Evolutionary conservation across 2,329 filamentous ascomycete genomes (phyloP).

Genomic region (Neofusicoccum kwambonambiense): DNA sequence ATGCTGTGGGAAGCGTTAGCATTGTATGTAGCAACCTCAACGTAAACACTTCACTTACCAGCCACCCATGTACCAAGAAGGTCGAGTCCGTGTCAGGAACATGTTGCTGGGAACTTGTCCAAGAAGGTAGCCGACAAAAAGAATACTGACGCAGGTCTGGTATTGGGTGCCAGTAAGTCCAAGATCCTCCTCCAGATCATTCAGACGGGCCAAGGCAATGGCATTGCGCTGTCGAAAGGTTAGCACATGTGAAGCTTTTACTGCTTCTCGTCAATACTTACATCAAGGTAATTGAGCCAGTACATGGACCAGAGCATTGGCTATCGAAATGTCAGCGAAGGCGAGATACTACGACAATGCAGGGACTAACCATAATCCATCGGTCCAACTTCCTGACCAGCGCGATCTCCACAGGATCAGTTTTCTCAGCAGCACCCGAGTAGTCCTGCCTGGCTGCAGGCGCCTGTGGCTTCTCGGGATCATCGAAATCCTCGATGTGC

Average conservation of each 20-base stretch:
- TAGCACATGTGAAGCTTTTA: slow-evolving; percentile 14
- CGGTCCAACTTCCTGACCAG: slow-evolving; percentile 33
- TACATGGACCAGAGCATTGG: slow-evolving; percentile 19
- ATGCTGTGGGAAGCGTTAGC: slow-evolving; percentile 43
- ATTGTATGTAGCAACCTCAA: too few species aligned
- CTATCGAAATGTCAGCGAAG: neutral
- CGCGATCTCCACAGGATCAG: slow-evolving; percentile 34
- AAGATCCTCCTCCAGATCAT: slow-evolving; percentile 28
- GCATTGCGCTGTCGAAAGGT: slow-evolving; percentile 21
- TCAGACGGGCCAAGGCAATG: slow-evolving; percentile 26
- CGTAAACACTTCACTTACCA: neutral
- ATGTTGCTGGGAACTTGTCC: slow-evolving; percentile 20
- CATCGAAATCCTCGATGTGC: slow-evolving; percentile 3
- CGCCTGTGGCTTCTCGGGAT: slow-evolving; percentile 14
- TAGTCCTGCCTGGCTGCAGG: slow-evolving; percentile 32
- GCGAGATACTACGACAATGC: neutral
- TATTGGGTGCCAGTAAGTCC: slow-evolving; percentile 33
- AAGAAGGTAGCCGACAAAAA: slow-evolving; percentile 25
- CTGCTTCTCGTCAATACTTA: slow-evolving; percentile 20
- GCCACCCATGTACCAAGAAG: slow-evolving; percentile 19
- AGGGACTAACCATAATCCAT: slow-evolving; percentile 31
- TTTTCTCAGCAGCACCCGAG: slow-evolving; percentile 35
- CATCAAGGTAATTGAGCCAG: slow-evolving; percentile 22
- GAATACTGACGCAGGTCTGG: slow-evolving; percentile 30
- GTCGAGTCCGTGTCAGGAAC: slow-evolving; percentile 15